Percentiles rank a stretch among this genome's conserved stretches.
phyloP scores from a whole-genome alignment of 306 rosid species.

The Amphicarpaea edgeworthii region DNA sequence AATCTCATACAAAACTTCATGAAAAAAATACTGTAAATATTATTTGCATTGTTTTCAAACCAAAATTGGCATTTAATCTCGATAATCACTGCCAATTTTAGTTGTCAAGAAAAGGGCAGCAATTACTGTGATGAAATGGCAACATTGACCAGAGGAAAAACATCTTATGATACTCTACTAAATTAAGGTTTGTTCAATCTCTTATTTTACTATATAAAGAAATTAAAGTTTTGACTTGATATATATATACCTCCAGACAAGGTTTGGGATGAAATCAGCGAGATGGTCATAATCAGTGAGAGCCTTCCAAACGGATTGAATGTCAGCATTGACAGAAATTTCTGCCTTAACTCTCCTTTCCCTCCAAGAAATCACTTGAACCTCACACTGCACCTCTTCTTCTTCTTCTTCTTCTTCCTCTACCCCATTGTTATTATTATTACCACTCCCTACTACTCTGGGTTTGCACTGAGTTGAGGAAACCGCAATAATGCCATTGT shows the following conservation, averaged over 20 bases:
- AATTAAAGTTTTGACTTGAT: no score
- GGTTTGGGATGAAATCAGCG: slow-evolving; percentile 91
- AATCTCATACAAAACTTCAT: background rate
- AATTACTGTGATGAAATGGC: no score
- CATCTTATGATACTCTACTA: no score
- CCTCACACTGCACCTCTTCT: slow-evolving; percentile 70
- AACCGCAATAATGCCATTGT: slow-evolving; percentile 49
- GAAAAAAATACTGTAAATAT: background rate
- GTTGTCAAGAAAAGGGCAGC: no score
- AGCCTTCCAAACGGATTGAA: slow-evolving; percentile 83
- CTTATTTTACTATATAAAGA: no score
- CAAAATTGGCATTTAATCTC: background rate
- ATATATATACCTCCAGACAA: slow-evolving; percentile 71
- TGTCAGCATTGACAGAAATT: slow-evolving; percentile 65
- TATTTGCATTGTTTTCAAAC: background rate
- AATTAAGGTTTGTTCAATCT: no score
- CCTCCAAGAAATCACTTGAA: slow-evolving; percentile 86
- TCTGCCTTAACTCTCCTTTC: slow-evolving; percentile 78
- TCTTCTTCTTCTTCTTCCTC: slow-evolving; percentile 44
- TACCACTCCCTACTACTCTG: slow-evolving; percentile 20
- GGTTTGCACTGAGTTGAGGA: slow-evolving; percentile 55
- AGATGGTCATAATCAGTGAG: slow-evolving; percentile 92
- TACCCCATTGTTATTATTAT: background rate
- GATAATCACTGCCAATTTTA: background rate
- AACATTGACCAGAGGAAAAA: no score